Conservation (phyloP, 169 alveolate genomes). For the Plasmodium adleri region DNA sequence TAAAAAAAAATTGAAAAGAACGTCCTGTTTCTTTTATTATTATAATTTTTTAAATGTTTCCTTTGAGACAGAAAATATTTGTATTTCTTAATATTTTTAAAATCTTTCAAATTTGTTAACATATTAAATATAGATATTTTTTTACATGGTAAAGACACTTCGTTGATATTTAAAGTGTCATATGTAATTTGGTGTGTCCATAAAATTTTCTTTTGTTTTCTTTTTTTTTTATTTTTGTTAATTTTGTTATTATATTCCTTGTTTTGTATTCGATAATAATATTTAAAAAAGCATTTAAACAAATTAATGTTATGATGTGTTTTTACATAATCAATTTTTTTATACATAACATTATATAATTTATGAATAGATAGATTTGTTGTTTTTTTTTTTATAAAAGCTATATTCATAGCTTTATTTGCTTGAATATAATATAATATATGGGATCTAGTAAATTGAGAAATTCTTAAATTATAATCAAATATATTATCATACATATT, state of each 20-base stretch:
- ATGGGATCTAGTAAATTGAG: slow-evolving; percentile 25
- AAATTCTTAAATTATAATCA: slow-evolving; percentile 54
- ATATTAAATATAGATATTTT: not conserved
- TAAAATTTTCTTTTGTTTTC: not conserved
- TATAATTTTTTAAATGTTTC: slow-evolving; percentile 21
- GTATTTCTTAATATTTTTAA: slow-evolving; percentile 46
- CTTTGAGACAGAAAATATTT: slow-evolving; percentile 31
- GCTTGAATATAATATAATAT: slow-evolving; percentile 50
- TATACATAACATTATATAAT: slow-evolving; percentile 22
- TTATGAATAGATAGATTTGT: slow-evolving; percentile 19
- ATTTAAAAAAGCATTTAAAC: slow-evolving; percentile 62
- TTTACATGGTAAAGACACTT: no score
- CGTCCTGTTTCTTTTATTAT: no score
- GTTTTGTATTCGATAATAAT: slow-evolving; percentile 40
- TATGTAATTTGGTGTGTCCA: no score
- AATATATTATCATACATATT: slow-evolving; percentile 36
- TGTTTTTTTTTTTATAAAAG: not conserved
- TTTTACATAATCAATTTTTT: slow-evolving; percentile 41
- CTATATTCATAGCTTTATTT: slow-evolving; percentile 4
- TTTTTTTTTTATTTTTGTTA: slow-evolving; percentile 12
- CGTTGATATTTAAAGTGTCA: no score
- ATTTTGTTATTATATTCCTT: not conserved
- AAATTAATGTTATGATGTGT: slow-evolving; percentile 17
- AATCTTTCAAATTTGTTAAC: slow-evolving; percentile 30
- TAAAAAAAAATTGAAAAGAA: not conserved